These are phyloP conservation scores for Melampsora larici-populina DNA, from an alignment of 1,284 basidiomycete species.

Conservation along the genomic window DNA sequence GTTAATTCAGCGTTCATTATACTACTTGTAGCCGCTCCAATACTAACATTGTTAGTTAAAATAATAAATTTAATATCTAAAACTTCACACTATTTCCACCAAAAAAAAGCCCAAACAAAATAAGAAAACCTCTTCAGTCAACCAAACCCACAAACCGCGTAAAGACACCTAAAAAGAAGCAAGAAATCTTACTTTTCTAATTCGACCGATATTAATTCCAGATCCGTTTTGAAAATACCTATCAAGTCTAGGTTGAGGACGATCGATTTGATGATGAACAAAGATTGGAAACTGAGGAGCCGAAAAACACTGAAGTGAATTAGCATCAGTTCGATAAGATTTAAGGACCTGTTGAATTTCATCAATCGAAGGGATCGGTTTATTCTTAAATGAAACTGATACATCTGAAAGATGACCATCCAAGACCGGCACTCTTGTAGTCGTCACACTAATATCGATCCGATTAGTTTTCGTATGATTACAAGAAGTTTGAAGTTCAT, in stretches of 20 bases:
- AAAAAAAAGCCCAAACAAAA: conserved; percentile 1
- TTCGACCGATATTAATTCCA: conserved; percentile 84
- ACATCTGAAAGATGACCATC: conserved; percentile 88
- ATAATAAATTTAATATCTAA: conserved; percentile 80
- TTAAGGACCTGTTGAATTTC: conserved; percentile 78
- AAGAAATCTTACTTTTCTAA: conserved; percentile 81
- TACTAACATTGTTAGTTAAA: conserved; percentile 88
- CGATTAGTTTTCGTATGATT: conserved; percentile 79
- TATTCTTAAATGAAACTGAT: conserved; percentile 74
- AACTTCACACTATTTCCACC: neutral
- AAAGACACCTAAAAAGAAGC: no score
- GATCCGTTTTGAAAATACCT: conserved; percentile 86
- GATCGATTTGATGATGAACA: conserved; percentile 85
- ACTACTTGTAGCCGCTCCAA: conserved; percentile 93
- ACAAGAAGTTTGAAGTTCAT: no score
- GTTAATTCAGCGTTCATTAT: conserved; percentile 97
- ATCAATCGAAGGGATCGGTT: conserved; percentile 79
- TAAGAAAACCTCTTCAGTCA: no score
- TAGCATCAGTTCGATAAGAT: conserved; percentile 73
- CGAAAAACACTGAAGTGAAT: conserved; percentile 75
- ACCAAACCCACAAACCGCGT: no score
- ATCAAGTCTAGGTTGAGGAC: conserved; percentile 92
- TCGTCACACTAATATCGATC: conserved; percentile 80
- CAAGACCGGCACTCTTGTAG: conserved; percentile 87
- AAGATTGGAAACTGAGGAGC: conserved; percentile 82